Evolutionary conservation across 2,329 filamentous ascomycete species (phyloP).

Genomic region (Venturia effusa): DNA sequence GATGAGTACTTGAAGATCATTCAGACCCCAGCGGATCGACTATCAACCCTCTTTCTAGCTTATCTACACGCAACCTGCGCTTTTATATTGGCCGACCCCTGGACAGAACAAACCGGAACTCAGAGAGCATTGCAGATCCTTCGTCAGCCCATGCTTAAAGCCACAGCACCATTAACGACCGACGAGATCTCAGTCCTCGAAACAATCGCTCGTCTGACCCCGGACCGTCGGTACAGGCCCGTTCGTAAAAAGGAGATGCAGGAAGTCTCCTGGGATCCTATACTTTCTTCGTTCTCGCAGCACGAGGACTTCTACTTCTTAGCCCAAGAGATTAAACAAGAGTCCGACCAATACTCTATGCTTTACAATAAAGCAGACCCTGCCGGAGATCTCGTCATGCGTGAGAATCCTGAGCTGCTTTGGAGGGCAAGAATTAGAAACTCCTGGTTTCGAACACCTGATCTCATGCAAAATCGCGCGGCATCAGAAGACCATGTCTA

Average conservation of each 20-base stretch:
- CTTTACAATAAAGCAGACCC: neutral
- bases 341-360: neutral
- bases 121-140: slow-evolving; percentile 12
- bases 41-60: slow-evolving; percentile 18
- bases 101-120: slow-evolving; percentile 22
- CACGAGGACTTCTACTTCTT: neutral
- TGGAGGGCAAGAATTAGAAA: neutral
- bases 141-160: neutral
- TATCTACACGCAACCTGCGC: slow-evolving; percentile 27
- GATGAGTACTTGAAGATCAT: slow-evolving; percentile 10
- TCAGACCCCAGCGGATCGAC: slow-evolving; percentile 2
- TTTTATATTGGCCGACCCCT: slow-evolving; percentile 22
- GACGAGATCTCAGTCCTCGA: neutral
- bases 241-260: neutral
- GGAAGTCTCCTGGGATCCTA: neutral
- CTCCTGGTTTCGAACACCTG: neutral
- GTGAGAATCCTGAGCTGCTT: neutral
- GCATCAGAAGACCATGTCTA: neutral
- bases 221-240: neutral
- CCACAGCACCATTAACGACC: neutral
- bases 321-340: neutral
- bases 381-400: neutral
- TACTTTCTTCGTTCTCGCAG: neutral
- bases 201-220: neutral
- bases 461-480: neutral